Percentiles rank a stretch among this genome's conserved stretches.
Conservation (phyloP, 331 rosid species). For the Quercus tomentella region DNA sequence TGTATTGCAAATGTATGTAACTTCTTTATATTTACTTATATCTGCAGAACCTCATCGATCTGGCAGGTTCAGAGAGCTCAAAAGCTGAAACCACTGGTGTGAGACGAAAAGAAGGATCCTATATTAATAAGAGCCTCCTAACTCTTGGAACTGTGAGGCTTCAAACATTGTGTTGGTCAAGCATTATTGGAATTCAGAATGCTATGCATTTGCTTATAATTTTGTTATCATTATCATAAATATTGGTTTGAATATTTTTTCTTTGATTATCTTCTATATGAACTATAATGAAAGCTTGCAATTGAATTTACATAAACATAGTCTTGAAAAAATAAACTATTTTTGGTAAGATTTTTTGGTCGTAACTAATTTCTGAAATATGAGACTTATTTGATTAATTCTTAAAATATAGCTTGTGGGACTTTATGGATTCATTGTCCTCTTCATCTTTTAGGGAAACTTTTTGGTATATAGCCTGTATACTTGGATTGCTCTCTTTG, state of each 20-base stretch:
- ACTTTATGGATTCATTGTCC: no score
- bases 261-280: no score
- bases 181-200: slow-evolving; percentile 1
- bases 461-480: no score
- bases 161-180: slow-evolving; percentile 23
- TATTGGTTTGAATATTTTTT: neutral
- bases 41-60: slow-evolving; percentile 99
- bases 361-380: neutral
- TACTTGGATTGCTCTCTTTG: no score
- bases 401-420: neutral
- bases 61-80: slow-evolving; percentile 99
- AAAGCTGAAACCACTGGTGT: slow-evolving; percentile 98
- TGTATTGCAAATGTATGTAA: slow-evolving; percentile 17
- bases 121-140: slow-evolving; percentile 91
- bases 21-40: slow-evolving; percentile 48
- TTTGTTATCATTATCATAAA: neutral
- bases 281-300: neutral
- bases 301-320: neutral
- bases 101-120: slow-evolving; percentile 98
- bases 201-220: slow-evolving; percentile 6
- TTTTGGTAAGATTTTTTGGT: neutral
- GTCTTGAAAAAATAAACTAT: neutral
- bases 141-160: slow-evolving; percentile 99
- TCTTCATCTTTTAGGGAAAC: no score
- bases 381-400: neutral